Conservation (phyloP, 768 basidiomycete species). For the Suillus decipiens region DNA sequence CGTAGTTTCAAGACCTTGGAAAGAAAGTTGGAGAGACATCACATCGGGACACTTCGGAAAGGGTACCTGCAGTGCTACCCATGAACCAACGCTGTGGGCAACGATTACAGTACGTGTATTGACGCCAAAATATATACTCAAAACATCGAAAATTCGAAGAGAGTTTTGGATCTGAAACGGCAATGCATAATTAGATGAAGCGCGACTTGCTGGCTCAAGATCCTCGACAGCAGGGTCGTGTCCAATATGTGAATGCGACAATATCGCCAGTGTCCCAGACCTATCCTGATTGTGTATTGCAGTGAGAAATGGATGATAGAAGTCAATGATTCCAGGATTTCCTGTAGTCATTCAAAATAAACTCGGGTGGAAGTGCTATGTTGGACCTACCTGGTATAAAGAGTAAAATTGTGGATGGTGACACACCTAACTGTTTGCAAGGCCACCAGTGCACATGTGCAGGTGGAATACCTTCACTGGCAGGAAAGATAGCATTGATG, state of each 20-base stretch:
- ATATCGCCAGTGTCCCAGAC: slow-evolving; percentile 47
- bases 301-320: slow-evolving; percentile 67
- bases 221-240: slow-evolving; percentile 48
- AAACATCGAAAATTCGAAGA: slow-evolving; percentile 53
- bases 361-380: not conserved
- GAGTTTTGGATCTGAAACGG: slow-evolving; percentile 54
- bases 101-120: slow-evolving; percentile 45
- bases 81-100: slow-evolving; percentile 75
- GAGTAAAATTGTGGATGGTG: slow-evolving; percentile 37
- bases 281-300: slow-evolving; percentile 43
- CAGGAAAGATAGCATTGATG: slow-evolving; percentile 12
- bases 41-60: slow-evolving; percentile 8
- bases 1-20: slow-evolving; percentile 53
- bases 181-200: slow-evolving; percentile 37
- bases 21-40: not conserved
- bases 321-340: slow-evolving; percentile 62
- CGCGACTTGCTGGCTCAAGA: slow-evolving; percentile 12
- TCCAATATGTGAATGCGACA: slow-evolving; percentile 64
- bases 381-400: slow-evolving; percentile 49
- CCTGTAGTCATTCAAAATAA: slow-evolving; percentile 29
- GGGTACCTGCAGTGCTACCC: slow-evolving; percentile 62
- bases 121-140: slow-evolving; percentile 34
- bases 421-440: slow-evolving; percentile 18
- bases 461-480: slow-evolving; percentile 30
- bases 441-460: slow-evolving; percentile 60